Percentiles rank a stretch among this genome's conserved stretches.
Evolutionary conservation across 306 rosid species (phyloP).

Genomic region (Psophocarpus tetragonolobus): DNA sequence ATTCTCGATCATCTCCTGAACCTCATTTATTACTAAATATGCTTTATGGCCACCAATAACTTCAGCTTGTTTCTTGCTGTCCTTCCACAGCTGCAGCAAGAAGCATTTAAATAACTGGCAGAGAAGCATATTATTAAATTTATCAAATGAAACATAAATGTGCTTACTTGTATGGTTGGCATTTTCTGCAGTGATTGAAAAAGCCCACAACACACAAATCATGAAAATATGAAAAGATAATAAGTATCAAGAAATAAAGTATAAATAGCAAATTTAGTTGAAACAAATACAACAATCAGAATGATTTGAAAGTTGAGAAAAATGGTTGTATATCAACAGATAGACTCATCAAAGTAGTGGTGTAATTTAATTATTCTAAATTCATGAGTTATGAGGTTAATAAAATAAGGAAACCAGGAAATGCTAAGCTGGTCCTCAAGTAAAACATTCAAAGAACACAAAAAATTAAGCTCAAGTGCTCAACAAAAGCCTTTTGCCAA

Average conservation of each 20-base stretch:
- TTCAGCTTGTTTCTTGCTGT: constrained; percentile 71
- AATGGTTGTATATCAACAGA: background rate
- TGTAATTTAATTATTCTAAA: background rate
- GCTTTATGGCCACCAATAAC: constrained; percentile 82
- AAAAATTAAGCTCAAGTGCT: background rate
- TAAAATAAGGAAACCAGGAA: too few species aligned
- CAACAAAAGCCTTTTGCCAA: background rate
- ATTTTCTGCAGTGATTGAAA: constrained; percentile 65
- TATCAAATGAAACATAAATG: constrained; percentile 16
- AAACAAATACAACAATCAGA: constrained; percentile 32
- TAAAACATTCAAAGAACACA: background rate
- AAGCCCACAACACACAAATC: constrained; percentile 35
- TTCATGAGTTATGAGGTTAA: too few species aligned
- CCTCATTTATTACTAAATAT: constrained; percentile 65
- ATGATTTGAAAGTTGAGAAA: constrained; percentile 2
- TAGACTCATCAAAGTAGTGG: background rate
- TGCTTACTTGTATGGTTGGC: constrained; percentile 91
- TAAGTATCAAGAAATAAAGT: constrained; percentile 9
- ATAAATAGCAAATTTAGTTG: constrained; percentile 13
- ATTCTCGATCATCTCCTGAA: constrained; percentile 70
- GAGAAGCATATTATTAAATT: constrained; percentile 9
- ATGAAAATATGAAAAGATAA: constrained; percentile 21
- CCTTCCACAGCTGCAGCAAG: constrained; percentile 77
- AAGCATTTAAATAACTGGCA: background rate
- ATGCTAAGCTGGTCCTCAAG: background rate